Base-by-base conservation (phyloP, 805 yeast genomes). In the Zygoascus flipseniorum region DNA sequence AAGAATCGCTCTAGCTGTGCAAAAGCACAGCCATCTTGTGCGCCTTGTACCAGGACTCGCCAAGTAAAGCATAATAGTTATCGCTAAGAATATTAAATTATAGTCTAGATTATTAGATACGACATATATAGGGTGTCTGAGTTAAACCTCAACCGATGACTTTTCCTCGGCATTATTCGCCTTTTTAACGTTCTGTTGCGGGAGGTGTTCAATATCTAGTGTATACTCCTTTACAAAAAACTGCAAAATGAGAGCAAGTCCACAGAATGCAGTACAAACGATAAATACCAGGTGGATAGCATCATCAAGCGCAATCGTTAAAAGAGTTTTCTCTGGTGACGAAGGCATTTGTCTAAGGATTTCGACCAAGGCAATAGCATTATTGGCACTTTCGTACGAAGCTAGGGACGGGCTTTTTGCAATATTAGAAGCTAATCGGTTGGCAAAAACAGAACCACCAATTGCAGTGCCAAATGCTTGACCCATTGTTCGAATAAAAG, bases 391-490 rank as follows among this genome's bases (percentile, higher is more conserved):
- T 43, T 16, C 19, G 19, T 23, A 42, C 2, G 19, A 44, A 4
- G 51, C 46, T 9, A 56, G 44, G 10, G 44, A 45, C 1, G 58
- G 57, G 23, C 45, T 19, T 4, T 16, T 19, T n/a, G 43, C 16
- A 18, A 52, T 41, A 26, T 52, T 41, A 5, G 43, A 6, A 2
- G 54, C 26, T 5, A 58, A 32, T 39, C 49, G 44, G 20, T 64
- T 60, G 11, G 68, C 61, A 35, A 65, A 58, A 18, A 65, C 54
- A 2, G 68, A 61, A n/a, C 69, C 69, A 5, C 69, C 69, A 20
- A 66, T 56, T 8, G 69, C 69, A 2, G 64, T 62, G 2, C 70
- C 70, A 41, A 66, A 49, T 11, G 65, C 58, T 32, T 65, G 68
- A 8, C 70, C 70, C 35, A 65, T 45, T 11, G 55, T 56, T 41